Conservation (phyloP, 225 moss, liverwort and hornwort species). For the Polytrichum commune region DNA sequence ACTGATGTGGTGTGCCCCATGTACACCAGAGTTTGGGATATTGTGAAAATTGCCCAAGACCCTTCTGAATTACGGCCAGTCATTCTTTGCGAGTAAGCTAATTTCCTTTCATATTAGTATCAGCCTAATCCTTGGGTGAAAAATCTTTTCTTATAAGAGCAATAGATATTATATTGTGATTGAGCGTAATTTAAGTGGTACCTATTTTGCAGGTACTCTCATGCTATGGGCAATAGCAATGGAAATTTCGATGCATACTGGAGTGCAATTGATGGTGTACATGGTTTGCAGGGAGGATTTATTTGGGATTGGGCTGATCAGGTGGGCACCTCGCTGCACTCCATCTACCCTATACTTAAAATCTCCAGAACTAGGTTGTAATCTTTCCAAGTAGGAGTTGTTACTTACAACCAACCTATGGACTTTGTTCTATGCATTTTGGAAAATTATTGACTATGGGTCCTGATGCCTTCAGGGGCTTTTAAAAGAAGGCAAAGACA, state of each 20-base stretch:
- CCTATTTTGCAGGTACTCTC: conserved; percentile 71
- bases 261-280: conserved; percentile 72
- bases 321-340: conserved; percentile 25
- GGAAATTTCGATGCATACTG: conserved; percentile 90
- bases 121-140: too few species aligned
- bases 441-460: too few species aligned
- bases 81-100: conserved; percentile 92
- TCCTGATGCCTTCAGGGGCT: conserved; percentile 52
- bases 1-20: conserved; percentile 98
- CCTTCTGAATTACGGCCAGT: conserved; percentile 69
- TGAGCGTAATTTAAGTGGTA: too few species aligned
- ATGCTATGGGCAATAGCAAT: conserved; percentile 99
- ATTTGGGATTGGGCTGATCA: conserved; percentile 99
- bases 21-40: conserved; percentile 96
- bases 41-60: conserved; percentile 81
- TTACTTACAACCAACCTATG: too few species aligned
- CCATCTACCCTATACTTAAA: neutral
- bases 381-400: too few species aligned
- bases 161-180: too few species aligned
- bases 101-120: neutral
- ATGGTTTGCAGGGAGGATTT: conserved; percentile 96
- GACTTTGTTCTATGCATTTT: too few species aligned
- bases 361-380: too few species aligned
- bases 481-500: conserved; percentile 70
- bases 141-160: too few species aligned